Conservation (phyloP, 805 yeast genomes). For the Metschnikowia noctiluminum region DNA sequence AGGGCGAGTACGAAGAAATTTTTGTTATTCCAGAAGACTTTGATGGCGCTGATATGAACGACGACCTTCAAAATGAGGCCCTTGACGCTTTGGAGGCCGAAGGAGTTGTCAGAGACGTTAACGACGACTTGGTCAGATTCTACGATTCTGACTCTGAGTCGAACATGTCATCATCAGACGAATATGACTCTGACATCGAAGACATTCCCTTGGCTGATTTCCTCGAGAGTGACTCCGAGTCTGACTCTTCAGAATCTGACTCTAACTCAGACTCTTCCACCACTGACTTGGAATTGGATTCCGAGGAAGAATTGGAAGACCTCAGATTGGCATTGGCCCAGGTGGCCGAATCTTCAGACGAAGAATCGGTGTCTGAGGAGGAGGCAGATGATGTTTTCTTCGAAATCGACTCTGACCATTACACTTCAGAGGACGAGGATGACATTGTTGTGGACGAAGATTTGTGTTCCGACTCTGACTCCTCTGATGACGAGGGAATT, state of each 20-base stretch:
- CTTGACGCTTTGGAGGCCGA: slow-evolving; percentile 30
- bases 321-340: slow-evolving; percentile 17
- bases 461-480: slow-evolving; percentile 15
- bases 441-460: slow-evolving; percentile 20
- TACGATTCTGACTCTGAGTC: slow-evolving; percentile 21
- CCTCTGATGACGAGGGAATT: slow-evolving; percentile 38
- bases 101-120: slow-evolving; percentile 21
- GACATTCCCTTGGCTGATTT: slow-evolving; percentile 9
- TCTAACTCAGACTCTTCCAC: slow-evolving; percentile 26
- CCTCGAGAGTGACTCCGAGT: slow-evolving; percentile 10
- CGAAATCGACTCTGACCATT: slow-evolving; percentile 32
- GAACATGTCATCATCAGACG: slow-evolving; percentile 12
- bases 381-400: slow-evolving; percentile 20
- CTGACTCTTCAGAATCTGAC: slow-evolving; percentile 18
- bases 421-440: slow-evolving; percentile 22
- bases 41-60: slow-evolving; percentile 37
- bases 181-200: slow-evolving; percentile 17
- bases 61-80: slow-evolving; percentile 36
- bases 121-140: slow-evolving; percentile 24
- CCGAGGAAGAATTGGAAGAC: slow-evolving; percentile 26
- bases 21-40: slow-evolving; percentile 23
- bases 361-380: slow-evolving; percentile 13
- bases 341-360: slow-evolving; percentile 19
- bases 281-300: slow-evolving; percentile 31
- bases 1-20: slow-evolving; percentile 18